Base-by-base conservation (phyloP, 805 yeast genomes). In the Metschnikowia lunata region DNA sequence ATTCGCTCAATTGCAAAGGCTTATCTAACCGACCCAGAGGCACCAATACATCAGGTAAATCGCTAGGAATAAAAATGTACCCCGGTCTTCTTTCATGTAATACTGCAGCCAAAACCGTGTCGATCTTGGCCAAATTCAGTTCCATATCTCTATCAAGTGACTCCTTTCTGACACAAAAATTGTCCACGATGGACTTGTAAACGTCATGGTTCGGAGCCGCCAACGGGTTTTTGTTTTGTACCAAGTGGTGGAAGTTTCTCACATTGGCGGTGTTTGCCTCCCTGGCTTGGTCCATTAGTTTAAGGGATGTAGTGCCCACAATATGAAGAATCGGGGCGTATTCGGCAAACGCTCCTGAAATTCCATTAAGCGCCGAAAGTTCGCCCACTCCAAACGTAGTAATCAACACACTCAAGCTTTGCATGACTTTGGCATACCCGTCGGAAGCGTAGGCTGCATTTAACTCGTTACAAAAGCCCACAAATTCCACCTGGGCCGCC, bases 351-450 rank as follows among this genome's bases (percentile, higher is more conserved):
- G 96, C 79, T 39, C 96, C 96, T 29, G 88, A 73, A 43, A 87
- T 68, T 38, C 95, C 96, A 64, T 88, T 88, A 49, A 88, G 58
- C 2, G 95, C 95, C 46, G 88, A 80, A 49, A 88, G 72, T 61
- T 88, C 96, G 45, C 97, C 97, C 13, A 88, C 97, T 40, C 96
- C 97, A 63, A 74, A 86, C 4, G 97, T 88, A 41, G 90, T 81
- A 40, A 74, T 64, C 51, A 74, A 62, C 15, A 81, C 88, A 42
- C 88, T 87, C 47, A 67, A 53, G 5, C 73, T 69, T 7, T 85
- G 75, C n/a, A 78, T 75, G 39, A 74, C 70, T 27, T 82, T 72
- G 14, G 93, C 80, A 57, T 87, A 90, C 6, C 97, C 97, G 62
- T 90, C 97, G 7, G 91, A 90, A 6, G 93, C 82, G 60, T 90